Conservation (phyloP, 139 green algal genomes). For the Picochlorum sp. region DNA sequence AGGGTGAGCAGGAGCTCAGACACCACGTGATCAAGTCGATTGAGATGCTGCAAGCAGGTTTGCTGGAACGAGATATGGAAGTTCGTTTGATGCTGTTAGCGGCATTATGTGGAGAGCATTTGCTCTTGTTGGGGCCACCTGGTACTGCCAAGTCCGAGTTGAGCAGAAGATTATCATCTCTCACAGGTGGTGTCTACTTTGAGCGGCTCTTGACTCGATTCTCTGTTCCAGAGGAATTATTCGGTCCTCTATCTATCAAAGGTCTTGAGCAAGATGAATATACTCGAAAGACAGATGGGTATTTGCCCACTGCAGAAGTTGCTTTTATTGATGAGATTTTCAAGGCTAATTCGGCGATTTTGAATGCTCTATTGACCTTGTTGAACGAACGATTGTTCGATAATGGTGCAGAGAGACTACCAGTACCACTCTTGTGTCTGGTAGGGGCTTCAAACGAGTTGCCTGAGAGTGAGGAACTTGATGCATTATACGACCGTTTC, state of each 20-base stretch:
- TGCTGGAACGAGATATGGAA: slow-evolving; percentile 58
- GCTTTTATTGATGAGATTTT: slow-evolving; percentile 90
- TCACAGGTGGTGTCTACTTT: slow-evolving; percentile 70
- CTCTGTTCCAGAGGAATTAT: slow-evolving; percentile 88
- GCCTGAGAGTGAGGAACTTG: slow-evolving; percentile 83
- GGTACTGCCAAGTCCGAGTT: slow-evolving; percentile 90
- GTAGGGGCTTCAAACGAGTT: slow-evolving; percentile 83
- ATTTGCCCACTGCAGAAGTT: slow-evolving; percentile 72
- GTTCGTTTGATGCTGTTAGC: slow-evolving; percentile 81
- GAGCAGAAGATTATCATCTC: slow-evolving; percentile 49
- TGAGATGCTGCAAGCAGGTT: slow-evolving; percentile 54
- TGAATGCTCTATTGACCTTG: slow-evolving; percentile 91
- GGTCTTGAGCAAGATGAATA: slow-evolving; percentile 87
- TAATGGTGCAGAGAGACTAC: slow-evolving; percentile 67
- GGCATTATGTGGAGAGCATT: slow-evolving; percentile 69
- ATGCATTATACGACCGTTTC: slow-evolving; percentile 92
- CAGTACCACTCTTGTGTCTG: slow-evolving; percentile 56
- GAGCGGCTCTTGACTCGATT: slow-evolving; percentile 87
- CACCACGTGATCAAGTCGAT: slow-evolving; percentile 45
- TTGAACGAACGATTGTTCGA: slow-evolving; percentile 95
- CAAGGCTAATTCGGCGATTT: slow-evolving; percentile 88
- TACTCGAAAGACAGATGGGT: slow-evolving; percentile 77
- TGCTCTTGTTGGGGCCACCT: slow-evolving; percentile 70
- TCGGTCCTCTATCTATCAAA: slow-evolving; percentile 80
- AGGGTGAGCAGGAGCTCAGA: slow-evolving; percentile 21